phyloP scores from a whole-genome alignment of 2,329 filamentous ascomycete genomes.

The Sporothrix humicola region DNA sequence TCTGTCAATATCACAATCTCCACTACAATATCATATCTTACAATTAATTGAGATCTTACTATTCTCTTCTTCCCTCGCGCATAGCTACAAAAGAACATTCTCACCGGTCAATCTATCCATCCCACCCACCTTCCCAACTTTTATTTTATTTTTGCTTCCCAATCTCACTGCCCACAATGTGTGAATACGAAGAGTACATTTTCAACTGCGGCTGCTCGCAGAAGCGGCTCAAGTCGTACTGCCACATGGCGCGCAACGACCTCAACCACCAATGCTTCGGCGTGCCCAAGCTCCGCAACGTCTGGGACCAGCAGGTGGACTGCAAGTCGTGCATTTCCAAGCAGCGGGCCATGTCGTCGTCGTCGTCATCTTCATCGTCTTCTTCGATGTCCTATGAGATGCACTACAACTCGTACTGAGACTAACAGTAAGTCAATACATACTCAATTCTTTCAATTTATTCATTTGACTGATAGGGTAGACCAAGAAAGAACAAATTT shows the following conservation, averaged over 20 bases:
- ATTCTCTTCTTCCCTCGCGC: no score
- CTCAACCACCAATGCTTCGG: slow-evolving; percentile 71
- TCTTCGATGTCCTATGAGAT: neutral
- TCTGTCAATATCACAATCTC: neutral
- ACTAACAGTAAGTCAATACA: neutral
- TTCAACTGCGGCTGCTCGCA: slow-evolving; percentile 69
- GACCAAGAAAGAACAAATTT: neutral
- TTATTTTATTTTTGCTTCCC: no score
- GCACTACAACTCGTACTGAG: neutral
- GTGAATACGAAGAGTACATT: slow-evolving; percentile 71
- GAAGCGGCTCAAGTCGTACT: slow-evolving; percentile 68
- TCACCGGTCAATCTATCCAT: neutral
- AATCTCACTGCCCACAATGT: slow-evolving; percentile 56
- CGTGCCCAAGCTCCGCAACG: slow-evolving; percentile 67
- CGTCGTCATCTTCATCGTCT: neutral
- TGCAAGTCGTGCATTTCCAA: slow-evolving; percentile 49
- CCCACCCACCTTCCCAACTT: neutral
- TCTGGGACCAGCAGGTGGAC: slow-evolving; percentile 60
- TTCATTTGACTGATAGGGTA: neutral
- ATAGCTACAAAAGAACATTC: no score
- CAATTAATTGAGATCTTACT: no score
- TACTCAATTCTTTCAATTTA: neutral
- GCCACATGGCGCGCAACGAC: slow-evolving; percentile 77
- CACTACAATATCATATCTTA: neutral
- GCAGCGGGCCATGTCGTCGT: neutral